phyloP scores from a whole-genome alignment of 2,329 filamentous ascomycete species.

The Pestalotiopsis sp. region DNA sequence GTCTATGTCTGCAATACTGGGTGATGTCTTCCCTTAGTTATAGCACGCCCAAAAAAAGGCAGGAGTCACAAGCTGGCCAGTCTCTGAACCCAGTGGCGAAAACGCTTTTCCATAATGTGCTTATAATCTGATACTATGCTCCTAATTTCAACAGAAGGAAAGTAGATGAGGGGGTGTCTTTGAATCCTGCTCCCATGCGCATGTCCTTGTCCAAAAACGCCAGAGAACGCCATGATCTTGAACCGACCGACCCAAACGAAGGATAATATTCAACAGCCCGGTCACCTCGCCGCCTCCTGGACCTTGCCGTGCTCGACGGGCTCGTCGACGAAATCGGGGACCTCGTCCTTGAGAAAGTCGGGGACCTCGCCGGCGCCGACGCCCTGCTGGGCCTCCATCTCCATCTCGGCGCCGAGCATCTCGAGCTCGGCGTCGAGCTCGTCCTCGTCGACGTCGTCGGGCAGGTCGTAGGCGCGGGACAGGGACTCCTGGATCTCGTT shows the following conservation, averaged over 20 bases:
- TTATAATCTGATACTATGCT: background rate
- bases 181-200: background rate
- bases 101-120: background rate
- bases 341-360: constrained; percentile 87
- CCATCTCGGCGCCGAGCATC: constrained; percentile 90
- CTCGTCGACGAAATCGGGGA: constrained; percentile 92
- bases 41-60: background rate
- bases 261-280: constrained; percentile 14
- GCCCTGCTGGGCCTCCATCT: constrained; percentile 70
- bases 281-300: constrained; percentile 72
- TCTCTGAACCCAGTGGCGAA: background rate
- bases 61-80: background rate
- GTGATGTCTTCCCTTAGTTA: background rate
- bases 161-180: no score
- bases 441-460: constrained; percentile 94
- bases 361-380: constrained; percentile 63
- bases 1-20: background rate
- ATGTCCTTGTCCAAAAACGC: background rate
- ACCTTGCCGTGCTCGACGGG: constrained; percentile 76
- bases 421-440: constrained; percentile 96
- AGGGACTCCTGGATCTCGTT: constrained; percentile 98
- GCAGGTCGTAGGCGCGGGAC: constrained; percentile 87
- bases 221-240: background rate
- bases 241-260: background rate
- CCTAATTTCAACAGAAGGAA: background rate